Evolutionary conservation across 2,329 filamentous ascomycete species (phyloP).

Genomic region (Arachnomyces sp.): DNA sequence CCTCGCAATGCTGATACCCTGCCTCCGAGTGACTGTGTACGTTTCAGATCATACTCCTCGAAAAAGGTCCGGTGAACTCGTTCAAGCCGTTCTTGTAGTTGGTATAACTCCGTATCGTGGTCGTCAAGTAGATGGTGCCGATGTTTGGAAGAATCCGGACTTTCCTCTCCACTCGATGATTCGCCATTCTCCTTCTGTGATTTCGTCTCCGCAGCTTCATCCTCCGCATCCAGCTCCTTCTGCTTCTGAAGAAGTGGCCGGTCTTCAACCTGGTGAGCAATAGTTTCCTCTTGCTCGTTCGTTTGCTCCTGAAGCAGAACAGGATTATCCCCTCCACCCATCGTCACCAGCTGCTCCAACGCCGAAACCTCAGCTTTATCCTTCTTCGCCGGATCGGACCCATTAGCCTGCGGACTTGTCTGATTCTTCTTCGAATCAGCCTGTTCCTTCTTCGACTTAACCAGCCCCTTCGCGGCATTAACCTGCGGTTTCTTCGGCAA

Average conservation of each 20-base stretch:
- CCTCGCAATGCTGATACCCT: conserved; percentile 44
- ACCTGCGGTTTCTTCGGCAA: conserved; percentile 63
- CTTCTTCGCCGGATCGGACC: conserved; percentile 16
- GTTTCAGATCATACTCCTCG: conserved; percentile 62
- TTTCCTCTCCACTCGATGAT: conserved; percentile 31
- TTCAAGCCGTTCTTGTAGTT: conserved; percentile 67
- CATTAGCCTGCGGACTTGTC: conserved; percentile 25
- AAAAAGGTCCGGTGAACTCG: conserved; percentile 74
- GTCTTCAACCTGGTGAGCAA: conserved; percentile 83
- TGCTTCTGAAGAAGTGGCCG: conserved; percentile 87
- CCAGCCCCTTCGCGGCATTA: conserved; percentile 39
- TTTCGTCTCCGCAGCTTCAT: conserved; percentile 51
- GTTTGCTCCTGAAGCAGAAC: conserved; percentile 64
- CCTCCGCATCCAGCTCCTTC: conserved; percentile 78
- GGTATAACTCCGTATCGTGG: conserved; percentile 72
- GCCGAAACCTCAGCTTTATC: conserved; percentile 42
- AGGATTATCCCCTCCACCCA: conserved; percentile 63
- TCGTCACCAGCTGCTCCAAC: conserved; percentile 66
- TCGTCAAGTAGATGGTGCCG: conserved; percentile 76
- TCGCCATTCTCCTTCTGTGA: conserved; percentile 41
- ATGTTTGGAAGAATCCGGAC: conserved; percentile 29
- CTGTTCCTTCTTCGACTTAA: conserved; percentile 16
- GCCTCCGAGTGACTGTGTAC: conserved; percentile 35
- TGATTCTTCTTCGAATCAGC: conserved; percentile 5
- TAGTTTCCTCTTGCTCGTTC: conserved; percentile 74